Evolutionary conservation across 2,329 filamentous ascomycete genomes (phyloP).

Genomic region (Xylariaceae sp.): DNA sequence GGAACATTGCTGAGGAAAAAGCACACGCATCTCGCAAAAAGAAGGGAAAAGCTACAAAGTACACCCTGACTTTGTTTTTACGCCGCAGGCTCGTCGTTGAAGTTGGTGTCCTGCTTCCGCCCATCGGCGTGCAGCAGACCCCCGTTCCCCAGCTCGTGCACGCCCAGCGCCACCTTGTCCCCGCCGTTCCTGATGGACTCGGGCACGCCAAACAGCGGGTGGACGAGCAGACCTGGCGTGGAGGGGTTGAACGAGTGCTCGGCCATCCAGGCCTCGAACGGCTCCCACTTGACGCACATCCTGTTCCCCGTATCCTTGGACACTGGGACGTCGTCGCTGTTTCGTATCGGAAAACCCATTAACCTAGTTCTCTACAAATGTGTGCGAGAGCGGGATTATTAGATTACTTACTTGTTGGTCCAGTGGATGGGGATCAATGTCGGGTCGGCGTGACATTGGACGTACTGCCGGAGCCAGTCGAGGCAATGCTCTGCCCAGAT

Average conservation of each 20-base stretch:
- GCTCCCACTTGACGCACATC: conserved; percentile 1
- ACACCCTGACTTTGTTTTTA: too few relatives aligned
- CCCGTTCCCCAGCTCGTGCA: not conserved
- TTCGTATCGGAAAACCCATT: too few relatives aligned
- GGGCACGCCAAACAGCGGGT: not conserved
- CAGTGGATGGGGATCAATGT: conserved; percentile 1
- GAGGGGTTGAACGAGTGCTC: conserved; percentile 1
- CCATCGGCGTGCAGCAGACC: not conserved
- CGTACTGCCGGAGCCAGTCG: conserved; percentile 1
- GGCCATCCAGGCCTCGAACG: conserved; percentile 2
- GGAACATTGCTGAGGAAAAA: too few relatives aligned
- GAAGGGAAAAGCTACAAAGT: too few relatives aligned
- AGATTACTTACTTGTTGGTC: not conserved
- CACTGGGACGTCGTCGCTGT: not conserved
- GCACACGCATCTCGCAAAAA: too few relatives aligned
- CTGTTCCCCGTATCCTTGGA: not conserved
- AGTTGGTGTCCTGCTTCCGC: not conserved
- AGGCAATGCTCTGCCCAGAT: conserved; percentile 3
- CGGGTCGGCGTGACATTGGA: conserved; percentile 1
- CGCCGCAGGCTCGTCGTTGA: not conserved
- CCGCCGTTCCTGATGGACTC: not conserved
- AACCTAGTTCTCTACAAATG: too few relatives aligned
- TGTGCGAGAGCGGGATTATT: not conserved
- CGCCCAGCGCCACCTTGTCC: not conserved
- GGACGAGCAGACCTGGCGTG: conserved; percentile 1